A percentile compares a stretch with the other conserved stretches of the same genome.
Conservation (phyloP, 495 filamentous ascomycete species). For the Cudoniella acicularis region DNA sequence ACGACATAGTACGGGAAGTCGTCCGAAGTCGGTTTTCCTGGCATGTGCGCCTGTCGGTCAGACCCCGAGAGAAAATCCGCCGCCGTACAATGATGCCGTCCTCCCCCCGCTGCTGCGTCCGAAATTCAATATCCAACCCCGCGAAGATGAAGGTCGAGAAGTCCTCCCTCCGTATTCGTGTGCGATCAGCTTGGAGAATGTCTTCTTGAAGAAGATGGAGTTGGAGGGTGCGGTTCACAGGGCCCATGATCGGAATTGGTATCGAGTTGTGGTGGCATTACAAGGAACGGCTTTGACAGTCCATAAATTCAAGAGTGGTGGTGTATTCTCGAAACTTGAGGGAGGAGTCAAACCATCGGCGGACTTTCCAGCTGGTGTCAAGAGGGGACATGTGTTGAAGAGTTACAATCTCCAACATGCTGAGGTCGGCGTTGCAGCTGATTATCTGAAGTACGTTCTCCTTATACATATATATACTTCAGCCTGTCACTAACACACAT, state of each 20-base stretch:
- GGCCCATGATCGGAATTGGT: constrained; percentile 50
- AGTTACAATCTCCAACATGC: constrained; percentile 61
- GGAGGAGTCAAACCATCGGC: constrained; percentile 32
- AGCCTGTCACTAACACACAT: constrained; percentile 1
- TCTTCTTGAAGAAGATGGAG: constrained; percentile 55
- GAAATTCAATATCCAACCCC: constrained; percentile 34
- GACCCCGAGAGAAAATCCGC: constrained; percentile 24
- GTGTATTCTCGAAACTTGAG: constrained; percentile 31
- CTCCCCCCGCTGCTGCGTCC: constrained; percentile 23
- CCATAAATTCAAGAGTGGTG: constrained; percentile 46
- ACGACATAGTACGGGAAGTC: constrained; percentile 26
- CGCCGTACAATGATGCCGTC: constrained; percentile 35
- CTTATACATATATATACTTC: neutral
- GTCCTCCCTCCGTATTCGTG: constrained; percentile 52
- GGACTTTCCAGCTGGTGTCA: constrained; percentile 40
- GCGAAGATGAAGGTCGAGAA: constrained; percentile 41
- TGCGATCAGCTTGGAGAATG: constrained; percentile 46
- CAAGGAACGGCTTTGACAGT: constrained; percentile 57
- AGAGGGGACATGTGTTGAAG: constrained; percentile 42
- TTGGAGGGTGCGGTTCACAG: constrained; percentile 51
- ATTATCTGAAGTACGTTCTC: constrained; percentile 57
- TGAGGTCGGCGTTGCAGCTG: constrained; percentile 60
- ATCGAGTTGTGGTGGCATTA: constrained; percentile 51
- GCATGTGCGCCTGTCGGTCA: neutral
- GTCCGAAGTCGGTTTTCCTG: neutral